A percentile compares a stretch with the other conserved stretches of the same genome.
Evolutionary conservation across 208 protist genomes (phyloP).

Genomic region (Blechomonas ayalai): DNA sequence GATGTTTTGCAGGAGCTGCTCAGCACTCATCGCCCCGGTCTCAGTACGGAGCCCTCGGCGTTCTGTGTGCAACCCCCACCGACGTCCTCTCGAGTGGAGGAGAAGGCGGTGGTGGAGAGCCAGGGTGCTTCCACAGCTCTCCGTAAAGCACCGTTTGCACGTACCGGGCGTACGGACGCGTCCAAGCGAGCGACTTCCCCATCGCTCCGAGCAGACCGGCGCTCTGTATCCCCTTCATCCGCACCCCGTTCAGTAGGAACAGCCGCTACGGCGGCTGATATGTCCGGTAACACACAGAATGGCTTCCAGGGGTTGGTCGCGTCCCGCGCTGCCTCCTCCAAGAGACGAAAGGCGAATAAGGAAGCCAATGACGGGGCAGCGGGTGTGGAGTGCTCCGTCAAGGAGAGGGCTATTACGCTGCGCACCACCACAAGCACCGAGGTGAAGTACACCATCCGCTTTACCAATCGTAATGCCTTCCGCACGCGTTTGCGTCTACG

Average conservation of each 20-base stretch:
- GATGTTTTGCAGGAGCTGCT: constrained; percentile 13
- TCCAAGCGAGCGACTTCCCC: neutral
- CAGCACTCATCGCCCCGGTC: constrained; percentile 26
- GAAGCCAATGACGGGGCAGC: neutral
- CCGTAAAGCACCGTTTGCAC: too few relatives aligned
- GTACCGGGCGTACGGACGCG: neutral
- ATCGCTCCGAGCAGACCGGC: neutral
- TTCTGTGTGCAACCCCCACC: constrained; percentile 9
- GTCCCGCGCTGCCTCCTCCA: too few relatives aligned
- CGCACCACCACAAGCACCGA: constrained; percentile 21
- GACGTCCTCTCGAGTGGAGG: too few relatives aligned
- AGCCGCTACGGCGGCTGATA: neutral
- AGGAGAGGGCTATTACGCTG: constrained; percentile 23
- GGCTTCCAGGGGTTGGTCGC: too few relatives aligned
- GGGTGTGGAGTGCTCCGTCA: constrained; percentile 49
- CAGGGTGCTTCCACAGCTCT: too few relatives aligned
- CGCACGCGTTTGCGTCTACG: constrained; percentile 51
- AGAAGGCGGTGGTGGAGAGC: too few relatives aligned
- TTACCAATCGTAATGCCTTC: constrained; percentile 60
- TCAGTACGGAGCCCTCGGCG: constrained; percentile 12
- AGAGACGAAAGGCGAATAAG: too few relatives aligned
- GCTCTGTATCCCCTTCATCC: too few relatives aligned
- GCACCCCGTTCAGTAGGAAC: neutral
- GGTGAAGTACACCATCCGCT: constrained; percentile 31
- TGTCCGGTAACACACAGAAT: too few relatives aligned